A percentile compares a stretch with the other conserved stretches of the same genome.
phyloP scores from a whole-genome alignment of 129 eudicot species.

The Escallonia rubra region DNA sequence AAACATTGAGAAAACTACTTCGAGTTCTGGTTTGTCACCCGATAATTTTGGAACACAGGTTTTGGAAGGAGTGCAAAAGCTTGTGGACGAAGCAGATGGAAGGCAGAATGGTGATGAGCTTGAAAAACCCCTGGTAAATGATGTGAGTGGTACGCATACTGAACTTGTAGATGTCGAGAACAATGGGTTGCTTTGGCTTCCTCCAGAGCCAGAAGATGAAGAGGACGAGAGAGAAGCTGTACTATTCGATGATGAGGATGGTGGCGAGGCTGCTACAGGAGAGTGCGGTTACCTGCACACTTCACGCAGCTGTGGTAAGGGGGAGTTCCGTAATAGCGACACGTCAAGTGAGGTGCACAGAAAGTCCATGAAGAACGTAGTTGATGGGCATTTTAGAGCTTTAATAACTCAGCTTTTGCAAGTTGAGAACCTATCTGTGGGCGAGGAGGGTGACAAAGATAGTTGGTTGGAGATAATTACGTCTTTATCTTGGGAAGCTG shows the following conservation, averaged over 20 bases:
- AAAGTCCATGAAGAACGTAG: constrained; percentile 49
- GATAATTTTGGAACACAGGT: constrained; percentile 13
- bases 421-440: constrained; percentile 35
- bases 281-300: constrained; percentile 42
- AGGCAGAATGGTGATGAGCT: constrained; percentile 13
- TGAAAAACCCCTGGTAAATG: constrained; percentile 27
- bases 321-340: constrained; percentile 39
- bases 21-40: constrained; percentile 8
- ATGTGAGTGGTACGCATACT: constrained; percentile 16
- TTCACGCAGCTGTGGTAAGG: constrained; percentile 34
- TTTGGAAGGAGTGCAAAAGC: constrained; percentile 11
- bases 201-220: constrained; percentile 64
- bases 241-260: constrained; percentile 36
- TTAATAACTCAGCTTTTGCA: constrained; percentile 53
- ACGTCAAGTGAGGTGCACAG: constrained; percentile 47
- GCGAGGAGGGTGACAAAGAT: constrained; percentile 29
- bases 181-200: constrained; percentile 49
- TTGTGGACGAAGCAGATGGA: constrained; percentile 21
- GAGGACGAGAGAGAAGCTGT: constrained; percentile 51
- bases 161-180: constrained; percentile 54
- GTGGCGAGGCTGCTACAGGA: constrained; percentile 26
- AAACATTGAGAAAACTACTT: constrained; percentile 16
- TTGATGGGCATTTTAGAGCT: constrained; percentile 59
- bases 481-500: constrained; percentile 57
- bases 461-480: constrained; percentile 60